Evolutionary conservation across 441 rosid species (phyloP).

Genomic region (Erodium chrysanthum): DNA sequence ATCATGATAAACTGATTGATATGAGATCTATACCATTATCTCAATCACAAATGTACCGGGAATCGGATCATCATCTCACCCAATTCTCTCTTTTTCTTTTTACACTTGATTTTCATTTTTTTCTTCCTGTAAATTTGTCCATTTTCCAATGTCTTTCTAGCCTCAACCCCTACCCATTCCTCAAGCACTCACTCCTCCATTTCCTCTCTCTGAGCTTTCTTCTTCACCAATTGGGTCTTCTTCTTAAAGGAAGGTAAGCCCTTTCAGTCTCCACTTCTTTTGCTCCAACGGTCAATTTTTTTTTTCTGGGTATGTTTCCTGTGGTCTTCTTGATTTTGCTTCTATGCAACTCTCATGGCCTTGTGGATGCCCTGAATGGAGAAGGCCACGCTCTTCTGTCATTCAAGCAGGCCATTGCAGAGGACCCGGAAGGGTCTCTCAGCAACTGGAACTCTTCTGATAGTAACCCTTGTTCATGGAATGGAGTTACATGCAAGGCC

Average conservation of each 20-base stretch:
- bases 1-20: too few species aligned
- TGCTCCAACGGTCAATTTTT: slow-evolving; percentile 12
- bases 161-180: background rate
- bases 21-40: background rate
- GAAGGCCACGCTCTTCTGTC: slow-evolving; percentile 21
- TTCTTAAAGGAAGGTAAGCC: slow-evolving; percentile 1
- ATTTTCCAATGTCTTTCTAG: background rate
- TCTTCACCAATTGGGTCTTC: background rate
- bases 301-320: background rate
- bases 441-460: slow-evolving; percentile 21
- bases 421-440: slow-evolving; percentile 23
- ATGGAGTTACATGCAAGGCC: slow-evolving; percentile 22
- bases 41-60: background rate
- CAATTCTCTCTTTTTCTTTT: background rate
- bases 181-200: background rate
- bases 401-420: slow-evolving; percentile 16
- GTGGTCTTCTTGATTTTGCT: slow-evolving; percentile 1
- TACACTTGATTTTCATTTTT: background rate
- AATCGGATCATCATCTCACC: background rate
- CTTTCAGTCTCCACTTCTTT: background rate
- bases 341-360: slow-evolving; percentile 7
- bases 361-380: slow-evolving; percentile 11
- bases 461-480: slow-evolving; percentile 22
- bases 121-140: background rate
- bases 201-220: background rate